These are phyloP conservation scores for Nasturtium officinale DNA, from an alignment of 345 rosid genomes.

Conservation along the genomic window DNA sequence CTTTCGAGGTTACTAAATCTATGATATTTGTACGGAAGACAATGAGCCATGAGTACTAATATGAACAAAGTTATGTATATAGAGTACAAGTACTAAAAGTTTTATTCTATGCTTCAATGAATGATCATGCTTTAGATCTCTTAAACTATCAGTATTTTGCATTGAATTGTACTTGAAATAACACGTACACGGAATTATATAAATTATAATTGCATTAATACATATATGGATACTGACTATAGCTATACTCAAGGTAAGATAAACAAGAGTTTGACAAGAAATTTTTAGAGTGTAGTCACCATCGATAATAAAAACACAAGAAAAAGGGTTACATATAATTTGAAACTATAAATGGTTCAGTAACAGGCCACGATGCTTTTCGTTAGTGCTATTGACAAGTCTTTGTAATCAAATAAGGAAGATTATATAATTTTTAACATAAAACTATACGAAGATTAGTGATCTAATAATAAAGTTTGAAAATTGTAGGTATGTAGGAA, in stretches of 20 bases:
- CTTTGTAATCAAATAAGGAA: slow-evolving; percentile 4
- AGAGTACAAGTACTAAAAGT: slow-evolving; percentile 17
- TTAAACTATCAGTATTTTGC: background rate
- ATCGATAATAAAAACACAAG: slow-evolving; percentile 6
- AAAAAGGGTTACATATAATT: background rate
- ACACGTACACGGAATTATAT: slow-evolving; percentile 11
- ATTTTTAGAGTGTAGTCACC: slow-evolving; percentile 17
- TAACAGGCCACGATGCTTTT: slow-evolving; percentile 8
- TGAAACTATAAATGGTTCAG: slow-evolving; percentile 10
- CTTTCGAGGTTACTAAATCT: slow-evolving; percentile 5
- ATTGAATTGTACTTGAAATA: slow-evolving; percentile 26
- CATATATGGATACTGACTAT: slow-evolving; percentile 12
- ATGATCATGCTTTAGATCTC: slow-evolving; percentile 14
- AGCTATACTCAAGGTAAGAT: slow-evolving; percentile 1
- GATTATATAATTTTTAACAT: background rate
- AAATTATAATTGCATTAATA: background rate
- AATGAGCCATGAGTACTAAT: slow-evolving; percentile 28
- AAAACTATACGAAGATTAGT: too few relatives aligned
- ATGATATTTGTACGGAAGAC: slow-evolving; percentile 12
- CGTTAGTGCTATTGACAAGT: background rate
- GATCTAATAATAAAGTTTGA: too few relatives aligned
- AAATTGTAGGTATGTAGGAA: too few relatives aligned
- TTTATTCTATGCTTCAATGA: slow-evolving; percentile 17
- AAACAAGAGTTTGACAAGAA: slow-evolving; percentile 21
- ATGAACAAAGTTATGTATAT: slow-evolving; percentile 35